These are phyloP conservation scores for Vigna unguiculata DNA, from an alignment of 306 rosid genomes.

Conservation along the genomic window DNA sequence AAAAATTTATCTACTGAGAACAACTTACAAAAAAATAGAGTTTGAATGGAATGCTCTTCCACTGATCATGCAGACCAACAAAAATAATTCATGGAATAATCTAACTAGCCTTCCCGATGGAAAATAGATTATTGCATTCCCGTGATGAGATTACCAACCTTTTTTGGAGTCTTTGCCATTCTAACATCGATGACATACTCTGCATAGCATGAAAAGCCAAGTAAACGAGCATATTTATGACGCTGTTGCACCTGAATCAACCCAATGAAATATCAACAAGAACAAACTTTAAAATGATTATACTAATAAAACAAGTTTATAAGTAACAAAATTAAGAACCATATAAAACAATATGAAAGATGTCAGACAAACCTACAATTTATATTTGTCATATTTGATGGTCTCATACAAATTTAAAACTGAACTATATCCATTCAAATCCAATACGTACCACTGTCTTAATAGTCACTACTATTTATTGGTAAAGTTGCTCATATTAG, in stretches of 20 bases:
- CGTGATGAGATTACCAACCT: constrained; percentile 60
- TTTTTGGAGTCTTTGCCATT: constrained; percentile 93
- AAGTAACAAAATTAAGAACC: constrained; percentile 34
- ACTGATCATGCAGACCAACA: constrained; percentile 25
- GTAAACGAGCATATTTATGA: constrained; percentile 88
- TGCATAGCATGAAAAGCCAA: constrained; percentile 88
- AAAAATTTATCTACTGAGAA: not conserved
- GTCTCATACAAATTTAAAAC: constrained; percentile 12
- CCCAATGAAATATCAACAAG: constrained; percentile 36
- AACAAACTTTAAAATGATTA: constrained; percentile 28
- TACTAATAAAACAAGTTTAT: constrained; percentile 15
- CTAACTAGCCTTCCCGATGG: constrained; percentile 10
- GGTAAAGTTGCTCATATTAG: not conserved
- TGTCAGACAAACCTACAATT: constrained; percentile 32
- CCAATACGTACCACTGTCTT: constrained; percentile 31
- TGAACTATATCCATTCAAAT: constrained; percentile 35
- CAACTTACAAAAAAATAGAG: not conserved
- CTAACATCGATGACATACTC: constrained; percentile 82
- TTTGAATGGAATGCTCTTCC: constrained; percentile 7
- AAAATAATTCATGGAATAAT: constrained; percentile 12
- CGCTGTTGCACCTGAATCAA: constrained; percentile 83
- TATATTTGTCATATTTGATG: not conserved
- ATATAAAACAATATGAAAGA: constrained; percentile 22
- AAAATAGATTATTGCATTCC: constrained; percentile 30
- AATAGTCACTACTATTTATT: constrained; percentile 32